A percentile compares a stretch with the other conserved stretches of the same genome.
Evolutionary conservation across 768 basidiomycete species (phyloP).

Genomic region (Suillus ampliporus): DNA sequence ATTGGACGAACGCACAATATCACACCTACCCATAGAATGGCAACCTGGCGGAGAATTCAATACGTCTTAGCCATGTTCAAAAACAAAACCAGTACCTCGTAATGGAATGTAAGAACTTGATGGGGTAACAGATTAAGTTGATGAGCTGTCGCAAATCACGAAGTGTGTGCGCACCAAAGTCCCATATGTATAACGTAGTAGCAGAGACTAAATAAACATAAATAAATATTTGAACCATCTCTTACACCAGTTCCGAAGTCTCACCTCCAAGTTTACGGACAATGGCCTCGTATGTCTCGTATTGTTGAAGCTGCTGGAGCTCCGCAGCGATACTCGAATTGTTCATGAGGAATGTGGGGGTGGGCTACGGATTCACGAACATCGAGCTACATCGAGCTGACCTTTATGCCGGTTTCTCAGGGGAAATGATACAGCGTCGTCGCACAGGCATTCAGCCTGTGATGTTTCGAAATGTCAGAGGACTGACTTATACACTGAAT

Average conservation of each 20-base stretch:
- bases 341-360: not conserved
- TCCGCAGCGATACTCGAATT: conserved; percentile 1
- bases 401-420: not conserved
- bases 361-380: not conserved
- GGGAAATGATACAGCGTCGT: too few species aligned
- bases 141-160: not conserved
- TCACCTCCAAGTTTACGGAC: conserved; percentile 5
- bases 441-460: not conserved
- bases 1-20: not conserved
- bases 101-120: conserved; percentile 10
- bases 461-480: not conserved
- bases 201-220: conserved; percentile 8
- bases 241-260: not conserved
- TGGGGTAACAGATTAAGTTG: not conserved
- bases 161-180: not conserved
- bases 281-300: not conserved
- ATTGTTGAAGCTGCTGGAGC: conserved; percentile 7
- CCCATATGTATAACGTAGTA: not conserved
- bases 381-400: not conserved
- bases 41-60: not conserved
- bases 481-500: too few species aligned
- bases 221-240: not conserved
- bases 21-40: conserved; percentile 12
- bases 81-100: conserved; percentile 2
- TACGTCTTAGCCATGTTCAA: not conserved